These are phyloP conservation scores for Fusarium dlaminii DNA, from an alignment of 2,329 filamentous ascomycete species.

Conservation along the genomic window DNA sequence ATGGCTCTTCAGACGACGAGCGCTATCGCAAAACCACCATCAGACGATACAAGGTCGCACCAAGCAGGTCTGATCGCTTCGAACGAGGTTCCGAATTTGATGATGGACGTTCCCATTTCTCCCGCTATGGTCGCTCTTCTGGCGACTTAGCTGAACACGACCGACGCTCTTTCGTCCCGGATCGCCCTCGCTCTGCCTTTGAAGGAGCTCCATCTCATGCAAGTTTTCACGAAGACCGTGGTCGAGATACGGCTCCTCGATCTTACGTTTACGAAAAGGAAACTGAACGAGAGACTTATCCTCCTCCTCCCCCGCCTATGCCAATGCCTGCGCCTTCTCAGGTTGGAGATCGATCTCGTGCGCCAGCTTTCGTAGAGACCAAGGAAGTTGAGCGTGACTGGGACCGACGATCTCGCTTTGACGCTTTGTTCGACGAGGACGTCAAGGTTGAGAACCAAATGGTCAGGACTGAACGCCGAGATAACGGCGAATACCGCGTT, in stretches of 20 bases:
- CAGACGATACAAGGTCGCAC: conserved; percentile 62
- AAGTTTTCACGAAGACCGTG: conserved; percentile 58
- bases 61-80: conserved; percentile 53
- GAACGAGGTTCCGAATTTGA: conserved; percentile 56
- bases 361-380: conserved; percentile 49
- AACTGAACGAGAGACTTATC: conserved; percentile 36
- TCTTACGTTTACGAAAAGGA: conserved; percentile 38
- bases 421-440: conserved; percentile 59
- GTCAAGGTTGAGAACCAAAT: conserved; percentile 62
- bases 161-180: conserved; percentile 56
- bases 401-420: conserved; percentile 53
- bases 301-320: conserved; percentile 35
- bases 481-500: conserved; percentile 54
- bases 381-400: conserved; percentile 55
- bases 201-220: conserved; percentile 54
- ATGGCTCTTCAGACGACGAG: conserved; percentile 55
- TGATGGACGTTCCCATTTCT: conserved; percentile 58
- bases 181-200: conserved; percentile 62
- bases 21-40: conserved; percentile 59
- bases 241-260: conserved; percentile 45
- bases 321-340: conserved; percentile 37
- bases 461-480: conserved; percentile 55
- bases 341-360: conserved; percentile 41
- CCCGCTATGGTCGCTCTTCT: conserved; percentile 50
- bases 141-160: conserved; percentile 56